Evolutionary conservation across 768 basidiomycete species (phyloP), one percentile per base, ranked within the genome.

Genomic region (Tulasnella sp.): DNA sequence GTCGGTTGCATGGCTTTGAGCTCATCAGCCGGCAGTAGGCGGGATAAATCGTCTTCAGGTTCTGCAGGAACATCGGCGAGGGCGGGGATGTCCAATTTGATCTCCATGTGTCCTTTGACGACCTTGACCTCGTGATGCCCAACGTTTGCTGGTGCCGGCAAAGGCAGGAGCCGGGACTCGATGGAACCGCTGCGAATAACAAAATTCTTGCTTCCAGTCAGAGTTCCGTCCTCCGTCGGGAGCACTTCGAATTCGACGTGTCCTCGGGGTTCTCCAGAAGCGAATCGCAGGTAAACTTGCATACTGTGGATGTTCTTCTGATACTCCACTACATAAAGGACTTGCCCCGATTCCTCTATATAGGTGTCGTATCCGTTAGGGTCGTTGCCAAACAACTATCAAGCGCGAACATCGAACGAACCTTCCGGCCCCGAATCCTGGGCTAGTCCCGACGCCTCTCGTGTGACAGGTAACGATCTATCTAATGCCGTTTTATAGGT

Each of bases 261-360:
- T 89, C 5, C 89, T 86, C 1, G 86, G 88, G 74, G 81, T 20
- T 50, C 72, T 5, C 87, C 84, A 3, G 90, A 90, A 1, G 88
- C 88, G 44, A 92, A 86, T 31, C 90, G 90, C 76, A 96, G 87
- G 84, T 95, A 93, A 34, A 95, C 90, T 48, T 95, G 87, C 42
- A 97, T 89, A 74, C 93, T 93, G 34, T 92, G 91, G 5, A 98
- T 90, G 80, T 92, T 94, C 84, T 96, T 94, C 84, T 97, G 96
- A 83, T 95, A 90, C 85, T 98, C 97, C 1, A 91, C 90, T 40
- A 93, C 86, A 81, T 89, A 92, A 22, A 87, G 85, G 12, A 92
- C 85, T 74, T 87, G 85, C 11, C 2, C n/a, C 31, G 64, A 28
- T 37, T 69, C 64, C 31, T 69, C 64, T 69, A 14, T 16, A 31